These are phyloP conservation scores for Eutypella sp. DNA, from an alignment of 2,329 filamentous ascomycete species.

Conservation along the genomic window DNA sequence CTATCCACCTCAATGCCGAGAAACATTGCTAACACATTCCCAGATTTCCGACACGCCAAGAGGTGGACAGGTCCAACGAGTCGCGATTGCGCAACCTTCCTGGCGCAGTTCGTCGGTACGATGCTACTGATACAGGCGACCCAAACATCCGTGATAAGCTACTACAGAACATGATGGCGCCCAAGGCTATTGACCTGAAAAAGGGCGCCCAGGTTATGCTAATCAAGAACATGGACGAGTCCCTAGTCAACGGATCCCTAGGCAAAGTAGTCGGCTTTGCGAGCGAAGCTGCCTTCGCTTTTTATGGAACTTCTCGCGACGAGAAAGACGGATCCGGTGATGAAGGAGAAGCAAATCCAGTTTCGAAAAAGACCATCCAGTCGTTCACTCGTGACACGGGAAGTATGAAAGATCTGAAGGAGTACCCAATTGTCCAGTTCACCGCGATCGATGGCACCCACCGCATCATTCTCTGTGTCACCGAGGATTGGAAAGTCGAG, in stretches of 20 bases:
- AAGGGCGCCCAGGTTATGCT: constrained; percentile 96
- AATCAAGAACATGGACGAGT: constrained; percentile 98
- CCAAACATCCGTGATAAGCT: constrained; percentile 67
- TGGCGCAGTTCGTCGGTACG: constrained; percentile 63
- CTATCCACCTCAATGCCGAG: neutral
- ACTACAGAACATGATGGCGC: constrained; percentile 88
- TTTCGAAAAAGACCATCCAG: constrained; percentile 52
- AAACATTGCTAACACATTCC: constrained; percentile 15
- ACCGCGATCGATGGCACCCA: constrained; percentile 70
- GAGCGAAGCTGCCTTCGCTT: constrained; percentile 37
- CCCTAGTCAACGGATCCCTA: constrained; percentile 87
- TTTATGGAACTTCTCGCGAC: constrained; percentile 17
- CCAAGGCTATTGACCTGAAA: constrained; percentile 73
- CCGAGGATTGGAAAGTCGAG: constrained; percentile 94
- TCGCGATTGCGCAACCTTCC: constrained; percentile 66
- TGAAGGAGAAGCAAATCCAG: constrained; percentile 32
- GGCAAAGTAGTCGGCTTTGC: constrained; percentile 82
- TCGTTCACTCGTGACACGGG: constrained; percentile 39
- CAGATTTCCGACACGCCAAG: constrained; percentile 79
- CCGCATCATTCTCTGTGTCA: constrained; percentile 73
- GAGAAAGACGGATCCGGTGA: constrained; percentile 40
- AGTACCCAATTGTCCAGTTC: constrained; percentile 84
- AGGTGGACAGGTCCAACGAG: constrained; percentile 84
- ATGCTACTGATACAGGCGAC: constrained; percentile 75
- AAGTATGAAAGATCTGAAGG: constrained; percentile 42